Evolutionary conservation across 2,329 filamentous ascomycete genomes (phyloP).

Genomic region (Tolypocladium pustulatum): DNA sequence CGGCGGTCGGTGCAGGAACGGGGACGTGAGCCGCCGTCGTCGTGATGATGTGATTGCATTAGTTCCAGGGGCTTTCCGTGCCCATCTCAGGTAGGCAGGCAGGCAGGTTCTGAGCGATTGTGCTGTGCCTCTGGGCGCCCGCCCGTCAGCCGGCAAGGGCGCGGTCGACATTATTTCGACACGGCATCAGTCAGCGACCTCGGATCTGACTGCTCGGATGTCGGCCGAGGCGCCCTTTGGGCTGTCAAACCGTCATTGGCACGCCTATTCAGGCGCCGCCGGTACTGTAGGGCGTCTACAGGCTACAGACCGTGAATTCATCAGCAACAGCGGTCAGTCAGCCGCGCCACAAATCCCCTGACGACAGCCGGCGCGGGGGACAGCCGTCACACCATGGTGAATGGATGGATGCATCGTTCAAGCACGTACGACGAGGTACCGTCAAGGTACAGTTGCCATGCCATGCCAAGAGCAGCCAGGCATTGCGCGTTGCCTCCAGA

Average conservation of each 20-base stretch:
- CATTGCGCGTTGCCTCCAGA: not conserved
- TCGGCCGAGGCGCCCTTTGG: not conserved
- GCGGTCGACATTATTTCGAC: not conserved
- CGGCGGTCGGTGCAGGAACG: not conserved
- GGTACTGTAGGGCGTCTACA: not conserved
- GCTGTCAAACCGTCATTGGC: not conserved
- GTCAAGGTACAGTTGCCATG: not conserved
- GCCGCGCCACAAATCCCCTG: not conserved
- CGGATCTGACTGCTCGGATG: not conserved
- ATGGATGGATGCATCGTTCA: too few species aligned
- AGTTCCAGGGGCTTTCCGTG: not conserved
- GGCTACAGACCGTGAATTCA: not conserved
- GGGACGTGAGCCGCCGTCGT: too few species aligned
- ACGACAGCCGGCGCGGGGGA: not conserved
- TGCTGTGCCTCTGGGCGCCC: not conserved
- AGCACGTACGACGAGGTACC: not conserved
- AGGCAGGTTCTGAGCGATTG: not conserved
- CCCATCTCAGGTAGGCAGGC: not conserved
- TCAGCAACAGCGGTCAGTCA: not conserved
- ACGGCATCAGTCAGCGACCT: not conserved
- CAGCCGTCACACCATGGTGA: not conserved
- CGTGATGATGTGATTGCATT: not conserved
- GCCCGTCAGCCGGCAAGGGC: not conserved
- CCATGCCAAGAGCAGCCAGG: not conserved
- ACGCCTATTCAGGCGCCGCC: not conserved